Base-by-base conservation (phyloP, 495 filamentous ascomycete species). In the Aspergillus nanangensis region DNA sequence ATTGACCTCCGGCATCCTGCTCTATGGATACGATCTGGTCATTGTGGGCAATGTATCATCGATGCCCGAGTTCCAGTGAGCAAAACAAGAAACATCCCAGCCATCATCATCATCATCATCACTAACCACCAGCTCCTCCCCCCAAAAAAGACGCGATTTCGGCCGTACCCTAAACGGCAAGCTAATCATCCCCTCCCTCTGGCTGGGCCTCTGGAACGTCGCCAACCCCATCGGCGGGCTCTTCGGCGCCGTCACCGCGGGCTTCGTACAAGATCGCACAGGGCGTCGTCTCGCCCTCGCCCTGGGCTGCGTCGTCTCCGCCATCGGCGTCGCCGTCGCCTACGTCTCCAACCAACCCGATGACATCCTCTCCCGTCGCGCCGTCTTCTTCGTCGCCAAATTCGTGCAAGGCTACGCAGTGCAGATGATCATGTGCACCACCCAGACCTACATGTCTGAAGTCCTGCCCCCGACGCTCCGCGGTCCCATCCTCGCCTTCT, bases 1-100 rank as follows among this genome's bases (percentile, higher is more conserved):
- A 1, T 35, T 66, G 18, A 58, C 61, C 10, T 60, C 59, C 0
- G 63, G 61, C 1, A 66, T 69, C 13, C 48, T 76, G n/a, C 60
- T 74, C 4, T 74, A 70, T 35, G 72, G 72, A 34, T 76, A 72
- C 51, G 72, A 76, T 29, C 51, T 67, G n/a, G 71, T 67, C n/a
- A 69, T 76, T 20, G 70, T 76, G 19, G 67, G 65, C 7, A 67
- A 62, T 35, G 63, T 71, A 3, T 65, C 71, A n/a, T 65, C 68
- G 4, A 70, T 76, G 64, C 67, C 67, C 23, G 53, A 55, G 15
- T 72, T 73, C 35, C 63, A 69, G 66, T 69, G 47, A 36, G 53
- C n/a, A n/a, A n/a, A n/a, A n/a, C n/a, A n/a, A n/a, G n/a, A n/a
- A n/a, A n/a, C n/a, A n/a, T n/a, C 19, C 3, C 22, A 27, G 1